phyloP scores from a whole-genome alignment of 2,329 filamentous ascomycete species.

The Arthroderma sp. region DNA sequence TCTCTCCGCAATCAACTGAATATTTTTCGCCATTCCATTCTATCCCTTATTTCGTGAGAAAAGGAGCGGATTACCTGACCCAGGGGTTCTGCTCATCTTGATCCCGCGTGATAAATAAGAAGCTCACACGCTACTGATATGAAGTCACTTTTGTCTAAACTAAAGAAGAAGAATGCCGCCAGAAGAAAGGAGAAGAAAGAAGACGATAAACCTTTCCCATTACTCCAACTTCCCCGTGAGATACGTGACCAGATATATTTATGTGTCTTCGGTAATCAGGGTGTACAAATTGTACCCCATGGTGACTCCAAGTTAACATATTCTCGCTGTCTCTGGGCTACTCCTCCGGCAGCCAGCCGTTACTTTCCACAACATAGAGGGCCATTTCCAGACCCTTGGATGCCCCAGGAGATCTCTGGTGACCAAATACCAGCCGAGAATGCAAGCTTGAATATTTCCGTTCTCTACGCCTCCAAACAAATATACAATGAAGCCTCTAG shows the following conservation, averaged over 20 bases:
- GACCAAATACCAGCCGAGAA: no score
- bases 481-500: conserved; percentile 23
- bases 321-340: conserved; percentile 18
- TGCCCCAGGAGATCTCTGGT: conserved; percentile 12
- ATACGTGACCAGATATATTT: conserved; percentile 27
- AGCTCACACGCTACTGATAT: no score
- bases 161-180: no score
- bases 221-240: conserved; percentile 20
- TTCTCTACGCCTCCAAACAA: conserved; percentile 22
- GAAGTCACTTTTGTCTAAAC: no score
- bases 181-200: not conserved
- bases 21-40: no score
- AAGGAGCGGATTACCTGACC: no score
- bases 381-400: conserved; percentile 14
- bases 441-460: conserved; percentile 8
- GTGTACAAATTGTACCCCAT: conserved; percentile 23
- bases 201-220: not conserved
- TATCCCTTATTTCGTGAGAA: no score
- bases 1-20: no score
- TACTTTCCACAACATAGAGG: conserved; percentile 23
- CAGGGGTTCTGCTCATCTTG: no score
- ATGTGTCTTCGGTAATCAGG: conserved; percentile 23
- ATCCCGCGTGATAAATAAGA: no score
- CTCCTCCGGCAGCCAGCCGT: conserved; percentile 14
- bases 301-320: conserved; percentile 24